Evolutionary conservation across 139 green algal species (phyloP).

Genomic region (Astrephomene gubernaculifera): DNA sequence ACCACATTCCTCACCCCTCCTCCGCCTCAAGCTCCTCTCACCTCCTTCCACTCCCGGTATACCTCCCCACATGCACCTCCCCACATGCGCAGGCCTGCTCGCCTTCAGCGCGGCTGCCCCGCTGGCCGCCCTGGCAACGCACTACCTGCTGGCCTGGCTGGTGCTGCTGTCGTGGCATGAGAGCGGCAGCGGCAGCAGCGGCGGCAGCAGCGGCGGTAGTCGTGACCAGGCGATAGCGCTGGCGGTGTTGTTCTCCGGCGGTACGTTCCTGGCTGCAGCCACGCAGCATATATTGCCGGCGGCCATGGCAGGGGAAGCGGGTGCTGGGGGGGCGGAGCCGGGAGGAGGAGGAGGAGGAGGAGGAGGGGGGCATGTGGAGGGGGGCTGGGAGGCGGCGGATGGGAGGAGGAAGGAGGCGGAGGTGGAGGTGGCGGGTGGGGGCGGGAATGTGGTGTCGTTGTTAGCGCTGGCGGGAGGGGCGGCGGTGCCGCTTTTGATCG

Average conservation of each 20-base stretch:
- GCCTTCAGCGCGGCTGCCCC: slow-evolving; percentile 55
- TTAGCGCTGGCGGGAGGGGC: slow-evolving; percentile 25
- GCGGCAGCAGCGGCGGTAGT: neutral
- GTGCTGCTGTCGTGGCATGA: slow-evolving; percentile 27
- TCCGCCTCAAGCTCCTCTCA: too few species aligned
- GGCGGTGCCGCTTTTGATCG: slow-evolving; percentile 27
- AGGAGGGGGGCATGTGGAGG: neutral
- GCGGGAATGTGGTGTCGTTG: neutral
- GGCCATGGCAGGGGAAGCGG: slow-evolving; percentile 36
- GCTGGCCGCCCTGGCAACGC: slow-evolving; percentile 56
- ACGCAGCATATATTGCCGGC: slow-evolving; percentile 77
- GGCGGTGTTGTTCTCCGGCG: slow-evolving; percentile 65
- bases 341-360: neutral
- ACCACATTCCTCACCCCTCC: too few species aligned
- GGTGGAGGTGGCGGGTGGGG: neutral
- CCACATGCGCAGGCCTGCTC: slow-evolving; percentile 7
- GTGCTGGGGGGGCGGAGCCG: too few species aligned
- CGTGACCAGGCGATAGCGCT: slow-evolving; percentile 19
- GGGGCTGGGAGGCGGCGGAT: neutral
- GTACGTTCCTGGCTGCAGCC: slow-evolving; percentile 76
- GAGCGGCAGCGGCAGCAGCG: neutral
- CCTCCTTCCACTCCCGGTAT: too few species aligned
- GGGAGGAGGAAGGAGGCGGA: neutral
- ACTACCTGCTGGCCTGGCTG: slow-evolving; percentile 46
- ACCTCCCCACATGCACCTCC: neutral